These are phyloP conservation scores for Malassezia yamatoensis DNA, from an alignment of 1,284 basidiomycete genomes.

Conservation along the genomic window DNA sequence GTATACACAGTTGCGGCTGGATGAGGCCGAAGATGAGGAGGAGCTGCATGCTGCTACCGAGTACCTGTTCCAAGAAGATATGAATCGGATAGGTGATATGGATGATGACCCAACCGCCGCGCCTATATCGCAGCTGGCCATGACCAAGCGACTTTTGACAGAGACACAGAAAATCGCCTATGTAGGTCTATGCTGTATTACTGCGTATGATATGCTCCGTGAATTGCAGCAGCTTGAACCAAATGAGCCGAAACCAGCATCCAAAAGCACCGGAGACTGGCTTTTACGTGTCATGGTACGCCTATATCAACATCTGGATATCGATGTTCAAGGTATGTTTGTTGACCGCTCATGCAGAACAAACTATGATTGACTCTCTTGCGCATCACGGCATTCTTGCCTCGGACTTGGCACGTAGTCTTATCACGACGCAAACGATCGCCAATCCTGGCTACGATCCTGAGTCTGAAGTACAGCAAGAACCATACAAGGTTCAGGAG, in stretches of 20 bases:
- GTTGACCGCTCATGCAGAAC: conserved; percentile 19
- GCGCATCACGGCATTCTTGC: conserved; percentile 41
- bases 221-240: conserved; percentile 13
- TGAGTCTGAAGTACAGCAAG: neutral
- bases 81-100: conserved; percentile 22
- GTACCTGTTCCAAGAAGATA: conserved; percentile 41
- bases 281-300: conserved; percentile 41
- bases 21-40: conserved; percentile 44
- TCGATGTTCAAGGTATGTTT: conserved; percentile 31
- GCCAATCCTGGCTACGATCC: conserved; percentile 45
- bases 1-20: conserved; percentile 44
- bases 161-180: conserved; percentile 47
- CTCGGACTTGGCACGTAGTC: conserved; percentile 40
- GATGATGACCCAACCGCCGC: conserved; percentile 30
- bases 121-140: conserved; percentile 44
- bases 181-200: conserved; percentile 42
- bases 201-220: conserved; percentile 35
- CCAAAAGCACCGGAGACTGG: conserved; percentile 37
- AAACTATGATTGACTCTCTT: conserved; percentile 46
- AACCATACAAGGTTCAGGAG: too few relatives aligned
- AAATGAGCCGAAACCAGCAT: conserved; percentile 15
- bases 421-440: conserved; percentile 42
- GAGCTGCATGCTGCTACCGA: conserved; percentile 41
- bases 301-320: conserved; percentile 47
- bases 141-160: conserved; percentile 42